Conservation (phyloP, 2,329 filamentous ascomycete species). For the Fusarium siculi region DNA sequence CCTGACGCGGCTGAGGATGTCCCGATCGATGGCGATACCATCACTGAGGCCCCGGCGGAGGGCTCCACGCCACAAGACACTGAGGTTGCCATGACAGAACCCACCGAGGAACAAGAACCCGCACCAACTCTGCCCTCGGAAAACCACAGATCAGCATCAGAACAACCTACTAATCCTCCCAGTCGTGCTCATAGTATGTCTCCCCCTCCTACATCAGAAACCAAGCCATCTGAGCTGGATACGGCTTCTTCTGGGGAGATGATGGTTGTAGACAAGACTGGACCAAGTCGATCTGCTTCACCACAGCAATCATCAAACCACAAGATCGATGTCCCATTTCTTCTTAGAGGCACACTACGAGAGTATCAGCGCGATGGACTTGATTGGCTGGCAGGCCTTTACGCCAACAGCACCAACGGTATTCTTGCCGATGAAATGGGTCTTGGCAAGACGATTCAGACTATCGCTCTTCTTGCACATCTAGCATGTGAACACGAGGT, state of each 20-base stretch:
- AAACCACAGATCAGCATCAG: slow-evolving; percentile 55
- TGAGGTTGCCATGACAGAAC: slow-evolving; percentile 49
- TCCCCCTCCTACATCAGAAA: slow-evolving; percentile 59
- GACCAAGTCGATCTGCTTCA: slow-evolving; percentile 49
- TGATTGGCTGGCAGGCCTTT: slow-evolving; percentile 95
- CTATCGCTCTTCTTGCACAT: slow-evolving; percentile 92
- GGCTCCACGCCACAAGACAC: slow-evolving; percentile 1
- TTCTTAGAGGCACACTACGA: slow-evolving; percentile 87
- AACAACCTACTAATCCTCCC: slow-evolving; percentile 54
- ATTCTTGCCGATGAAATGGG: slow-evolving; percentile 99
- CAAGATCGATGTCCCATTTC: slow-evolving; percentile 80
- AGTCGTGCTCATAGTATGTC: slow-evolving; percentile 60
- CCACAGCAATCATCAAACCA: slow-evolving; percentile 50
- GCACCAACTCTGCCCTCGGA: slow-evolving; percentile 41
- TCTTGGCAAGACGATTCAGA: slow-evolving; percentile 97
- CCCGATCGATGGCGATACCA: background rate
- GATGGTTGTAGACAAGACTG: slow-evolving; percentile 46
- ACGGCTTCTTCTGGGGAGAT: slow-evolving; percentile 54
- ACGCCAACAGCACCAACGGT: slow-evolving; percentile 91
- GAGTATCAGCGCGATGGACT: slow-evolving; percentile 98
- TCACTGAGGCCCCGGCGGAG: background rate
- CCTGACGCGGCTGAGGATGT: background rate
- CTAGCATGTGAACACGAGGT: slow-evolving; percentile 89
- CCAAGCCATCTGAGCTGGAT: slow-evolving; percentile 62
- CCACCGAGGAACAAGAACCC: slow-evolving; percentile 28